Evolutionary conservation across 1,284 basidiomycete genomes (phyloP).

Genomic region (Serendipita sp.): DNA sequence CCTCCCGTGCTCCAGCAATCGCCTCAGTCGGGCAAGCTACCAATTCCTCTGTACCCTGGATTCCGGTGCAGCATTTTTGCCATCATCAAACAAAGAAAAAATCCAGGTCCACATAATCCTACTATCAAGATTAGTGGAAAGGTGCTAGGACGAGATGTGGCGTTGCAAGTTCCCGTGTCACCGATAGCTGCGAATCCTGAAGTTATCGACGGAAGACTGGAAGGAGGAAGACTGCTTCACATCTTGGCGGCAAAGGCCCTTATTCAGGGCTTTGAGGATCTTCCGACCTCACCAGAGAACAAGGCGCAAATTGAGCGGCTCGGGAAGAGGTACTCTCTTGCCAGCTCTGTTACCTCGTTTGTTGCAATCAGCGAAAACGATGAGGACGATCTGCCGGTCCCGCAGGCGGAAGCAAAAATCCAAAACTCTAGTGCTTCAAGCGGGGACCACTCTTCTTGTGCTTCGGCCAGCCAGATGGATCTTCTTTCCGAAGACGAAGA

Average conservation of each 20-base stretch:
- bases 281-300: constrained; percentile 21
- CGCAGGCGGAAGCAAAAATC: neutral
- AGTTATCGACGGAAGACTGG: neutral
- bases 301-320: constrained; percentile 34
- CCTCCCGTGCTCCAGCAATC: constrained; percentile 10
- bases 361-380: constrained; percentile 31
- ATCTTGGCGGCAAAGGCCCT: constrained; percentile 38
- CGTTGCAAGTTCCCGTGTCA: constrained; percentile 9
- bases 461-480: no score
- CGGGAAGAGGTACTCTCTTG: constrained; percentile 37
- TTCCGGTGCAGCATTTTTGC: constrained; percentile 12
- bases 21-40: neutral
- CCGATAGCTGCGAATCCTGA: constrained; percentile 1
- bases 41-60: constrained; percentile 9
- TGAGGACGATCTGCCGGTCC: neutral
- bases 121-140: constrained; percentile 5
- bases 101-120: neutral
- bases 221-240: constrained; percentile 29
- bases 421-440: no score
- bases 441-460: no score
- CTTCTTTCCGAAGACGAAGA: no score
- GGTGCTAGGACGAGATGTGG: constrained; percentile 1
- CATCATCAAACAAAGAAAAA: constrained; percentile 5
- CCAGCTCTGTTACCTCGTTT: constrained; percentile 39
- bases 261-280: constrained; percentile 31